phyloP scores from a whole-genome alignment of 257 asterid species.

The Cruciata laevipes region DNA sequence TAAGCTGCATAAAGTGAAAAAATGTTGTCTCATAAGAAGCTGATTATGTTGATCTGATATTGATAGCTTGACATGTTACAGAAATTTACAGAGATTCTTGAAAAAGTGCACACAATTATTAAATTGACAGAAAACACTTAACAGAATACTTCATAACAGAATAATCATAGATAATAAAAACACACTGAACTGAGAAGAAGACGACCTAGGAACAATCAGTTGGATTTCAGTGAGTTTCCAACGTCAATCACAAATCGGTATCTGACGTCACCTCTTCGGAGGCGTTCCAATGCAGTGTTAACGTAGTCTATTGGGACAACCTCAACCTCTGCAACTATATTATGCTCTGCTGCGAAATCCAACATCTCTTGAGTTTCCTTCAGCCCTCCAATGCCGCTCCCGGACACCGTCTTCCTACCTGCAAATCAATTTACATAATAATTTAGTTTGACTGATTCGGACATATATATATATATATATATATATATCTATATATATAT shows the following conservation, averaged over 20 bases:
- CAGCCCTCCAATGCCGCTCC: neutral
- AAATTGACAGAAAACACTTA: too few species aligned
- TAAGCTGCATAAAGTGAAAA: neutral
- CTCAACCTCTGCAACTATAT: neutral
- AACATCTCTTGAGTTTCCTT: neutral
- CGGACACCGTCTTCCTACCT: neutral
- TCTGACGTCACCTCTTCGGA: neutral
- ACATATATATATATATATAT: too few species aligned
- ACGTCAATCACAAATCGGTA: neutral
- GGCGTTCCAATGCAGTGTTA: neutral
- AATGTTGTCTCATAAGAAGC: neutral
- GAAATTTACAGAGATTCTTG: too few species aligned
- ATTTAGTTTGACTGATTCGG: neutral
- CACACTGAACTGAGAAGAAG: too few species aligned
- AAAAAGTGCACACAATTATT: too few species aligned
- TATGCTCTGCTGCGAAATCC: neutral
- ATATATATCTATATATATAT: too few species aligned
- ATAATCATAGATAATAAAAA: too few species aligned
- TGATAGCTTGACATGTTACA: too few species aligned
- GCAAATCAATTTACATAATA: neutral
- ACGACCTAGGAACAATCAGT: too few species aligned
- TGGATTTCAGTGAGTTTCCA: neutral
- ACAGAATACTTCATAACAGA: too few species aligned
- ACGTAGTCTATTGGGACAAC: neutral
- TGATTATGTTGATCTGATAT: too few species aligned